These are phyloP conservation scores for Penicillium subrubescens DNA, from an alignment of 495 filamentous ascomycete species.

Conservation along the genomic window DNA sequence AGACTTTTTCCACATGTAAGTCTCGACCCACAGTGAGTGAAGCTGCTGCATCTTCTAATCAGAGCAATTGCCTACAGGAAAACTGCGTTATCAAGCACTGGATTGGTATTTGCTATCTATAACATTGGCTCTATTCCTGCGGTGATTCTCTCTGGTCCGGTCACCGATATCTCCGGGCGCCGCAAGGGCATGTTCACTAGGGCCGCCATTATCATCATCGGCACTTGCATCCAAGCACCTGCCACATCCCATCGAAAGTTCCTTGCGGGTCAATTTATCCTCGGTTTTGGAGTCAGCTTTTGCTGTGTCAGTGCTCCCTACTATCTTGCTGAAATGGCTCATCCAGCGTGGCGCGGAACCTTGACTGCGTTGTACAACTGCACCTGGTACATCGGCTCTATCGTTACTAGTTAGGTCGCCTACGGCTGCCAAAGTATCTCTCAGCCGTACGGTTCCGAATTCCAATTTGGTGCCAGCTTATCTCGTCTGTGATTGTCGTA, in stretches of 20 bases:
- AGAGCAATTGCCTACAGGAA: constrained; percentile 8
- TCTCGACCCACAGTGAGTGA: not conserved
- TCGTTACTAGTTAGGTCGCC: constrained; percentile 37
- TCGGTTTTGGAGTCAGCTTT: constrained; percentile 72
- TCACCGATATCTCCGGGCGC: constrained; percentile 48
- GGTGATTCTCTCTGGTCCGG: constrained; percentile 21
- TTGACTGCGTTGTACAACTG: constrained; percentile 53
- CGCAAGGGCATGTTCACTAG: constrained; percentile 65
- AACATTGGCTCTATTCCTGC: constrained; percentile 43
- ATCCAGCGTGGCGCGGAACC: constrained; percentile 67
- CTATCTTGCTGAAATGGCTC: constrained; percentile 72
- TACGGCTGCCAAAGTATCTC: constrained; percentile 35
- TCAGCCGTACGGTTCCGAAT: constrained; percentile 51
- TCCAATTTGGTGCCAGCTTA: constrained; percentile 62
- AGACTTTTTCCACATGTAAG: constrained; percentile 39
- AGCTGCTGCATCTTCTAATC: not conserved
- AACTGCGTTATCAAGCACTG: constrained; percentile 36
- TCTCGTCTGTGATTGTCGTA: constrained; percentile 50
- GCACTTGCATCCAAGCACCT: constrained; percentile 54
- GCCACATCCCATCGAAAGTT: constrained; percentile 53
- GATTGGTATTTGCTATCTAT: constrained; percentile 61
- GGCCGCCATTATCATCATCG: constrained; percentile 57
- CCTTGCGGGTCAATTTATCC: constrained; percentile 71
- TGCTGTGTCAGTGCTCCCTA: constrained; percentile 66
- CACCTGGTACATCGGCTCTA: constrained; percentile 48